phyloP scores from a whole-genome alignment of 768 basidiomycete species.

The Hortiboletus flavorubellus region DNA sequence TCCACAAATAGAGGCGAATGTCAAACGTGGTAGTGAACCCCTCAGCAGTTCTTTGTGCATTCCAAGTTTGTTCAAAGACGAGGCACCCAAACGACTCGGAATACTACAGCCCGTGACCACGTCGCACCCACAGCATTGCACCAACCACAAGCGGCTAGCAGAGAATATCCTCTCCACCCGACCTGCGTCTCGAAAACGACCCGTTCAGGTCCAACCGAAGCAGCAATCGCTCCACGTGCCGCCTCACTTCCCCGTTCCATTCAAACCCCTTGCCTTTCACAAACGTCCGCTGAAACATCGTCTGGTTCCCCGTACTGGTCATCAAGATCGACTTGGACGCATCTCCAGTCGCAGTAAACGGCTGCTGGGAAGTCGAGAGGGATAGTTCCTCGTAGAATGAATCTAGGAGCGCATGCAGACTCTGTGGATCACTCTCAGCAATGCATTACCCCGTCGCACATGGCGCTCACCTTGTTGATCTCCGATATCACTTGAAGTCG shows the following conservation, averaged over 20 bases:
- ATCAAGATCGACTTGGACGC: conserved; percentile 71
- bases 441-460: neutral
- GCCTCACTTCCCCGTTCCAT: conserved; percentile 63
- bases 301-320: conserved; percentile 47
- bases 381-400: conserved; percentile 82
- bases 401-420: conserved; percentile 60
- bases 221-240: conserved; percentile 80
- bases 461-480: conserved; percentile 62
- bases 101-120: conserved; percentile 34
- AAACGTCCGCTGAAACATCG: conserved; percentile 46
- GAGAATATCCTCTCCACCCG: neutral
- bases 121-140: no score
- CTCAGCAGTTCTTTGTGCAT: conserved; percentile 70
- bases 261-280: conserved; percentile 52
- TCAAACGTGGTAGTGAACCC: conserved; percentile 71
- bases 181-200: conserved; percentile 54
- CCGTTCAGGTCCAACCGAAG: conserved; percentile 86
- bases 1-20: conserved; percentile 62
- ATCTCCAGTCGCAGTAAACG: conserved; percentile 58
- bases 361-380: conserved; percentile 71
- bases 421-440: conserved; percentile 39
- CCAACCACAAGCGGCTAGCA: neutral
- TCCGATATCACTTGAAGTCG: conserved; percentile 66
- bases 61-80: conserved; percentile 42
- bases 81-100: conserved; percentile 37